These are phyloP conservation scores for Cantharellus anzutake DNA, from an alignment of 768 basidiomycete species.

Conservation along the genomic window DNA sequence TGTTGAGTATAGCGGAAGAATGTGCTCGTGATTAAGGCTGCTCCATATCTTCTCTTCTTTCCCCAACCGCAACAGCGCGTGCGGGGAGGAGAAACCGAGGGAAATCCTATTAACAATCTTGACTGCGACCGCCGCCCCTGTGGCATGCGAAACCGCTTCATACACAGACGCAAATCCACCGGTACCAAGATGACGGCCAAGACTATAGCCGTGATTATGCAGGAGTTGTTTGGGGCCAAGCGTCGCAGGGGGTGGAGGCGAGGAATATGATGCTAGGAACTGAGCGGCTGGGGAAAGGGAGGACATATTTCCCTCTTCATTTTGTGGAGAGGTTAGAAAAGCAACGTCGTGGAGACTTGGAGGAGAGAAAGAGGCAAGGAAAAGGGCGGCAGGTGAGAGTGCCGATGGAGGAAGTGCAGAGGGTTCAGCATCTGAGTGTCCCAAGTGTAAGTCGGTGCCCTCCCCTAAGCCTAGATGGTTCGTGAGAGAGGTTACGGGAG, in stretches of 20 bases:
- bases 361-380: conserved; percentile 11
- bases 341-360: neutral
- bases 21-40: conserved; percentile 62
- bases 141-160: conserved; percentile 39
- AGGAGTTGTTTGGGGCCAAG: conserved; percentile 28
- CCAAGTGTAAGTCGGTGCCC: too few species aligned
- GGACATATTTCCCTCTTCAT: conserved; percentile 1
- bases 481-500: too few species aligned
- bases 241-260: conserved; percentile 16
- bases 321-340: neutral
- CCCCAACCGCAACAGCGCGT: conserved; percentile 36
- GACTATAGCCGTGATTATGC: conserved; percentile 54
- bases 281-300: conserved; percentile 48
- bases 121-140: conserved; percentile 56
- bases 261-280: conserved; percentile 47
- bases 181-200: conserved; percentile 57
- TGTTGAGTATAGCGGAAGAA: conserved; percentile 62
- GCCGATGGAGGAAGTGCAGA: neutral
- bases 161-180: conserved; percentile 73
- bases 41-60: conserved; percentile 60
- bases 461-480: too few species aligned
- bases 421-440: too few species aligned
- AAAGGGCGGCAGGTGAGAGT: conserved; percentile 9
- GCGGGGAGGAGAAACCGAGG: conserved; percentile 21
- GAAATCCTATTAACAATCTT: conserved; percentile 47